Evolutionary conservation across 2,329 filamentous ascomycete genomes (phyloP), one percentile per base, ranked within the genome.

Genomic region (Diaporthe sp.): DNA sequence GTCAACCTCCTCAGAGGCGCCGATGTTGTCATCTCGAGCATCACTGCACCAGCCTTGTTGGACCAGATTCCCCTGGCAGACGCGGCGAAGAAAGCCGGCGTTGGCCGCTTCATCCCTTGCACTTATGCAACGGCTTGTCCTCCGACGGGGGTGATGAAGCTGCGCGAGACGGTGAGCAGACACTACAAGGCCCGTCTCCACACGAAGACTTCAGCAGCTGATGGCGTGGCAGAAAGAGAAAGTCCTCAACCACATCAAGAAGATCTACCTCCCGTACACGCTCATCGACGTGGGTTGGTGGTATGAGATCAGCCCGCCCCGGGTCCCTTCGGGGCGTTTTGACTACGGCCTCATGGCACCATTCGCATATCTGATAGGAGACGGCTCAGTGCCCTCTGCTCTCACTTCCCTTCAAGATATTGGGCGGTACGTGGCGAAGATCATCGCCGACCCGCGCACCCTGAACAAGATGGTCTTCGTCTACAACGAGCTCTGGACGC

Each of bases 241-340:
- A 3, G 83, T 90, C 17, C 85, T 88, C 78, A 85, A 88, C 74
- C 85, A 88, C 72, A 83, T 91, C 75, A 86, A 87, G 78, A 81
- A 83, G 72, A 79, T 88, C 2, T 81, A 83, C 44, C 83, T 92
- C 1, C 88, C 88, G 0, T 92, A 88, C 81, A 91, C 90, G 8
- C 82, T 89, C 78, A 86, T 91, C 68, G 89, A 92, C 76, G 85
- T 90, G 17, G 90, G 89, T n/a, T 90, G 84, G 83, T 92, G 90
- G 90, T 88, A 89, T 79, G 88, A 91, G 78, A 77, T 88, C 42
- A 82, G 83, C 37, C 42, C 80, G 3, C 82, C 81, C 0, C 37
- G 51, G 13, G 25, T 83, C 0, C 79, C 81, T 4, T 84, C 82
- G 8, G 82, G 81, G 1, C 79, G 77, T 8, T 81, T 84, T n/a